Base-by-base conservation (phyloP, 169 alveolate genomes). In the Plasmodium vinckei region DNA sequence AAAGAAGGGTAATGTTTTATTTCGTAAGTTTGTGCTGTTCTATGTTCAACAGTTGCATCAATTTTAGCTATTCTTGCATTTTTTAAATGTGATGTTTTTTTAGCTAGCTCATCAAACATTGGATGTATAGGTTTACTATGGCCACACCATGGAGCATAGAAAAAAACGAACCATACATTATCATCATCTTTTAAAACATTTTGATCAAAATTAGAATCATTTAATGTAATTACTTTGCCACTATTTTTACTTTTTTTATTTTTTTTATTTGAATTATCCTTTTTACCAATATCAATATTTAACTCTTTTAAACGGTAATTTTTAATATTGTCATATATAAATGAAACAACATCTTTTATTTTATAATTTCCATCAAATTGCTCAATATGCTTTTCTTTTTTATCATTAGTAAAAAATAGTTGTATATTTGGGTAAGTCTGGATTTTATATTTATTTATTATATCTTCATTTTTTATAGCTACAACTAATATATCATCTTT, bases 121-220 rank as follows among this genome's bases (percentile, higher is more conserved):
- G 99, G 99, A 69, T 97, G 97, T 49, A 98, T 94, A 13, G 96
- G 95, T 89, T 97, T 97, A 93, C 99, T 98, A 90, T 98, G 99
- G 9, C 99, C 99, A 91, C 99, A 98, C 99, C 99, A 97, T 53
- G 99, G 99, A 13, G 99, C 99, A 73, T 95, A 98, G 94, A 97
- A 97, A 95, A 95, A 94, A 10, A 95, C 93, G 72, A 95, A 89
- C 96, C 96, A 93, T 17, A 92, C 93, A 86, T 87, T 94, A 65
- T 94, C 94, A 7, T 72, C 89, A 89, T 95, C 94, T 42, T 94
- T 87, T 23, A 92, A 73, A 7, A 95, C 97, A 54, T 57, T 39
- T 54, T 65, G 72, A 65, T 94, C 90, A 71, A 95, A 94, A 60
- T 95, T 93, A 13, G 51, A 17, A 69, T 92, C 95, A 33, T 93